phyloP scores from a whole-genome alignment of 1,284 basidiomycete species.

The Malassezia equina region DNA sequence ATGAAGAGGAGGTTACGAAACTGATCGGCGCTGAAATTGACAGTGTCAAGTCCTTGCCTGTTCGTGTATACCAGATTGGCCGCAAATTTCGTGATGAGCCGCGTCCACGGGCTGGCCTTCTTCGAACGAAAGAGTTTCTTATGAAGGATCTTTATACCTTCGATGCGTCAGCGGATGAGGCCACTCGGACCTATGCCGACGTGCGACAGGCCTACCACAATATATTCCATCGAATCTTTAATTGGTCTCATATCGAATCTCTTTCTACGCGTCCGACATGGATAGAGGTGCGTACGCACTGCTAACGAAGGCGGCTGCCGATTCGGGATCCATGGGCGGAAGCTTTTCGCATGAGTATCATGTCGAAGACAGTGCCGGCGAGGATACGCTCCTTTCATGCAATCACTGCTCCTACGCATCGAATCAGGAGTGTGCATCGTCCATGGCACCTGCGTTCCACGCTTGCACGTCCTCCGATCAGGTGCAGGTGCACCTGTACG shows the following conservation, averaged over 20 bases:
- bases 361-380: slow-evolving; percentile 39
- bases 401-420: slow-evolving; percentile 40
- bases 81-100: slow-evolving; percentile 49
- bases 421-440: slow-evolving; percentile 43
- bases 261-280: slow-evolving; percentile 10
- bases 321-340: slow-evolving; percentile 49
- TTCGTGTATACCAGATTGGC: slow-evolving; percentile 46
- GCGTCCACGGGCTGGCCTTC: slow-evolving; percentile 45
- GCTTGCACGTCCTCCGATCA: not conserved
- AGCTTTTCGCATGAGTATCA: slow-evolving; percentile 48
- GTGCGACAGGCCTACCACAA: slow-evolving; percentile 39
- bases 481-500: not conserved
- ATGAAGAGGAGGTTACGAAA: slow-evolving; percentile 49
- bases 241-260: not conserved
- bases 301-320: slow-evolving; percentile 31
- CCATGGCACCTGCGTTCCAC: not conserved
- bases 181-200: slow-evolving; percentile 34
- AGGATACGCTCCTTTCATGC: slow-evolving; percentile 47
- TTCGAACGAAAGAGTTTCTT: slow-evolving; percentile 47
- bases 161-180: slow-evolving; percentile 24
- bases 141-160: slow-evolving; percentile 50
- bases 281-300: slow-evolving; percentile 22
- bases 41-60: slow-evolving; percentile 36
- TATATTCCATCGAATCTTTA: slow-evolving; percentile 38
- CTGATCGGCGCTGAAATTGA: slow-evolving; percentile 40